Evolutionary conservation across 768 basidiomycete genomes (phyloP).

Genomic region (Podaxis sp.): DNA sequence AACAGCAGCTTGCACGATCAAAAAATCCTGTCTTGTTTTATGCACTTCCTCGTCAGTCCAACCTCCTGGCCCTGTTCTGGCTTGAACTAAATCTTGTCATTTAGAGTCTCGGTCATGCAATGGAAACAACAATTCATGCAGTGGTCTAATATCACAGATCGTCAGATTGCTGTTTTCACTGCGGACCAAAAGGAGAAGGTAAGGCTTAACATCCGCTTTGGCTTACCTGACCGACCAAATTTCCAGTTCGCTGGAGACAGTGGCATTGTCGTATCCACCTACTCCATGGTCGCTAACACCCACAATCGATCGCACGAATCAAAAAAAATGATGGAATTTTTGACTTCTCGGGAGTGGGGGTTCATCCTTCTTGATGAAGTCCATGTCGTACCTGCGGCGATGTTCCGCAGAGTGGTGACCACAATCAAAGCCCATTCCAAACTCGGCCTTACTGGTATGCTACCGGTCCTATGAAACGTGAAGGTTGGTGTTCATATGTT

Average conservation of each 20-base stretch:
- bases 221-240: neutral
- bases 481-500: neutral
- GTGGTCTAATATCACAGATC: conserved; percentile 97
- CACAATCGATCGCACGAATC: conserved; percentile 98
- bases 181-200: conserved; percentile 98
- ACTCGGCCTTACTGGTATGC: conserved; percentile 88
- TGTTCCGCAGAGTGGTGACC: conserved; percentile 97
- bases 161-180: conserved; percentile 96
- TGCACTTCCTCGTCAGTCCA: conserved; percentile 92
- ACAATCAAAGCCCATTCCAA: conserved; percentile 99
- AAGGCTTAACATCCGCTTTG: conserved; percentile 9
- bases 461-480: conserved; percentile 7
- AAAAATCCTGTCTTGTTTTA: conserved; percentile 95
- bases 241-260: conserved; percentile 91
- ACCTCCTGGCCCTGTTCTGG: neutral
- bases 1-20: conserved; percentile 98
- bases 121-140: conserved; percentile 99
- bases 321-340: conserved; percentile 99
- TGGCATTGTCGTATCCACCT: conserved; percentile 97
- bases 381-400: conserved; percentile 97
- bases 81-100: conserved; percentile 8
- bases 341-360: conserved; percentile 98
- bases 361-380: conserved; percentile 98
- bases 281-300: conserved; percentile 99
- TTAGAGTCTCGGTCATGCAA: conserved; percentile 91